Evolutionary conservation across 2,329 filamentous ascomycete species (phyloP).

Genomic region (Aspergillus pseudotamarii): DNA sequence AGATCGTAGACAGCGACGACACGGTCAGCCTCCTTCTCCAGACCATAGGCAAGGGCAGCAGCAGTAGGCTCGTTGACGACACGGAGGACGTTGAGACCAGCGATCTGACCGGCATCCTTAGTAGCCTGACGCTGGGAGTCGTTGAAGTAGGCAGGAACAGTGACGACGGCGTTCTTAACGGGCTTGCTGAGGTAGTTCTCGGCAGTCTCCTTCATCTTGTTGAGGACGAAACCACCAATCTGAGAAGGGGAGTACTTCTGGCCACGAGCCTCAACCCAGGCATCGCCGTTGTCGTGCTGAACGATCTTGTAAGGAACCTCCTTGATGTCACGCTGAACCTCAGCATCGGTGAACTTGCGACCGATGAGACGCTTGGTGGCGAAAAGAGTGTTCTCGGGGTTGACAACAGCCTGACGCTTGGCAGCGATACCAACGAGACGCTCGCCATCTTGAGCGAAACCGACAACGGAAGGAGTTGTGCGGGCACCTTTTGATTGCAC

Average conservation of each 20-base stretch:
- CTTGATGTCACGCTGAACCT: constrained; percentile 96
- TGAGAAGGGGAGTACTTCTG: constrained; percentile 98
- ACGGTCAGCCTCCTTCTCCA: constrained; percentile 90
- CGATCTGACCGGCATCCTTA: constrained; percentile 96
- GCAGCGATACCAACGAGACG: constrained; percentile 94
- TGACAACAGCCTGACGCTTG: constrained; percentile 97
- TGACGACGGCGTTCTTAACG: constrained; percentile 95
- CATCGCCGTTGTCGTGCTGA: constrained; percentile 94
- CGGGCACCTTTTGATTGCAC: constrained; percentile 65
- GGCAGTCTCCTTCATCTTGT: constrained; percentile 99
- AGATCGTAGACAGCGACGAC: constrained; percentile 96
- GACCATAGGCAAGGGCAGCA: constrained; percentile 90
- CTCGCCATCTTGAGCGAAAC: constrained; percentile 93
- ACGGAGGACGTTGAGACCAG: constrained; percentile 94
- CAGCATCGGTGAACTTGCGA: constrained; percentile 89
- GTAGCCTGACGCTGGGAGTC: constrained; percentile 97
- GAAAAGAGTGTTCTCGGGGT: constrained; percentile 97
- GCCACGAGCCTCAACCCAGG: constrained; percentile 90
- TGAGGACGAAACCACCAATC: constrained; percentile 92
- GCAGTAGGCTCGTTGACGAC: constrained; percentile 98
- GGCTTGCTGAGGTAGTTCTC: constrained; percentile 89
- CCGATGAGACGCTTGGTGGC: constrained; percentile 98
- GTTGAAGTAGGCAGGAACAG: constrained; percentile 98
- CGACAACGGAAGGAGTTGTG: constrained; percentile 92
- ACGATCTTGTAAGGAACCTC: constrained; percentile 99